Base-by-base conservation (phyloP, 2,329 filamentous ascomycete genomes). In the Nemania bipapillata region DNA sequence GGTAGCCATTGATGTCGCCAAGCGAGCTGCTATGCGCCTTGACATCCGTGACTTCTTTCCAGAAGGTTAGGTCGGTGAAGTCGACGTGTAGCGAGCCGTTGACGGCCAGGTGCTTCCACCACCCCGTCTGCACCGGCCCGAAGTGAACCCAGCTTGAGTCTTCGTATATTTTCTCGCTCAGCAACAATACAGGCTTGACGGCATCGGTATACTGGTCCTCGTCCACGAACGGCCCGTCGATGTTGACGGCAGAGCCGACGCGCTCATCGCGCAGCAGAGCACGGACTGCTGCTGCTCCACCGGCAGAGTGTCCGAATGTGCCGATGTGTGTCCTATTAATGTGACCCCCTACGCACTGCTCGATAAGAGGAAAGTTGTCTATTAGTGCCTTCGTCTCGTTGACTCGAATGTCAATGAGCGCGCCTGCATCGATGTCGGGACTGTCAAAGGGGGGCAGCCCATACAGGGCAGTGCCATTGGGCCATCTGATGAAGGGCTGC, bases 401-500 rank as follows among this genome's bases (percentile, higher is more conserved):
- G 30, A 32, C 30, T 9, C 30, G 30, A 32, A 32, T 32, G 30
- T 32, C 30, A 32, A 32, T 32, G 4, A 32, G 30, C 9, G 30
- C 9, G 4, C 30, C 30, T 4, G 30, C 30, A 32, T 32, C 30
- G 30, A 32, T 32, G 9, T 32, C 30, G 30, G 30, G 30, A 32
- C 30, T 32, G 30, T 4, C 4, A 32, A 32, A 32, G 30, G 30
- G 30, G 30, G 30, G 30, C 30, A 32, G 30, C 30, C 30, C 30
- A 32, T 32, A 32, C 15, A 75, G 35, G n/a, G 66, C 74, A 0
- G 74, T 77, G 5, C 74, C 73, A 28, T 76, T 75, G 1, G 75
- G 74, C 2, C 65, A 77, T 4, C 72, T 58, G 22, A 77, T 47
- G 62, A 76, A 76, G 0, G 74, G 74, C 64, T 76, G 75, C 72